A percentile compares a stretch with the other conserved stretches of the same genome.
These are phyloP conservation scores for Arabidopsis arenosa DNA, from an alignment of 345 rosid genomes.

Conservation along the genomic window DNA sequence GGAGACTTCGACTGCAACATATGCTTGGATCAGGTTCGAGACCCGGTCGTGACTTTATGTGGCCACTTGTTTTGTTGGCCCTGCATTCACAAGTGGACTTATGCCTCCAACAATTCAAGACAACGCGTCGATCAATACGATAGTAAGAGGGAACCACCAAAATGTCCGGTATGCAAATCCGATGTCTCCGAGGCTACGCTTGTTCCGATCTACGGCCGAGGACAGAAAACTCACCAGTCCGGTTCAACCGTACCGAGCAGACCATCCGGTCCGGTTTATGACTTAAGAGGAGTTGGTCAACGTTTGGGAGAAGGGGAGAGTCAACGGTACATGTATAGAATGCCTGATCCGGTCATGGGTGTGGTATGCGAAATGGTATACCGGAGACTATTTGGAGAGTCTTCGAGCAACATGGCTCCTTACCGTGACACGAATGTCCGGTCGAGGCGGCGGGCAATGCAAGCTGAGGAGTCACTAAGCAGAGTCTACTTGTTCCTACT, in stretches of 20 bases:
- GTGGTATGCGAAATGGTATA: conserved; percentile 82
- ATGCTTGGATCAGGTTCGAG: conserved; percentile 77
- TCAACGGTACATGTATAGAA: conserved; percentile 47
- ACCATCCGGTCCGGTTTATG: conserved; percentile 59
- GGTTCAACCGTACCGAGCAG: conserved; percentile 68
- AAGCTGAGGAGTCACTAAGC: conserved; percentile 68
- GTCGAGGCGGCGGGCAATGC: conserved; percentile 74
- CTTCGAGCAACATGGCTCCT: conserved; percentile 56
- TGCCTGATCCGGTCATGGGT: conserved; percentile 58
- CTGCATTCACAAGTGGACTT: conserved; percentile 90
- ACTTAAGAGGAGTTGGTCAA: conserved; percentile 60
- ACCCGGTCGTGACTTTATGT: conserved; percentile 91
- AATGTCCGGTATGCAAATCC: conserved; percentile 94
- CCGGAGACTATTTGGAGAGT: conserved; percentile 75
- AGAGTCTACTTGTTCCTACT: conserved; percentile 82
- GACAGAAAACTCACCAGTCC: conserved; percentile 46
- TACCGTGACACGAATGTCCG: conserved; percentile 56
- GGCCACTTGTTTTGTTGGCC: conserved; percentile 99
- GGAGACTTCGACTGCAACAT: conserved; percentile 92
- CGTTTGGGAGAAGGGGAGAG: conserved; percentile 62
- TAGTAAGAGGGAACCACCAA: conserved; percentile 27
- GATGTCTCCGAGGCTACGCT: conserved; percentile 71
- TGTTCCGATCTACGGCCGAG: conserved; percentile 95
- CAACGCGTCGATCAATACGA: conserved; percentile 30
- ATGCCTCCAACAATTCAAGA: conserved; percentile 59